A percentile compares a stretch with the other conserved stretches of the same genome.
These are phyloP conservation scores for Blastocystis sp. DNA, from an alignment of 352 stramenopile genomes.

Conservation along the genomic window DNA sequence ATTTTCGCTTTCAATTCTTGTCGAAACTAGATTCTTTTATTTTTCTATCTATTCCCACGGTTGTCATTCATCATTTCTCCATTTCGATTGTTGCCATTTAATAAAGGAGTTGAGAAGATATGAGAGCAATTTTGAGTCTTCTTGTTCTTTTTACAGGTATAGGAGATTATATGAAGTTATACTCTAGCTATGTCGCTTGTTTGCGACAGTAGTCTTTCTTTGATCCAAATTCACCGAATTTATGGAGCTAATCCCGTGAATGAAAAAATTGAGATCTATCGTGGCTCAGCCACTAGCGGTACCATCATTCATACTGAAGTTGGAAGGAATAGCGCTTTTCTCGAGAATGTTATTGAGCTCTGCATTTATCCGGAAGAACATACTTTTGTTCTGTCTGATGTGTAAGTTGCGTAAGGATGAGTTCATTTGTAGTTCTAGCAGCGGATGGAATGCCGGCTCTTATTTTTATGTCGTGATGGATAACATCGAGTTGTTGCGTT, in stretches of 20 bases:
- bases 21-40: not conserved
- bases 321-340: conserved; percentile 48
- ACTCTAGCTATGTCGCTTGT: conserved; percentile 35
- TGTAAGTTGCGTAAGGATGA: not conserved
- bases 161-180: not conserved
- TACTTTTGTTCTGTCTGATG: conserved; percentile 46
- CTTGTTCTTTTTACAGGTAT: conserved; percentile 61
- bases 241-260: conserved; percentile 58
- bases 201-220: not conserved
- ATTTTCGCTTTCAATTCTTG: not conserved
- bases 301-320: conserved; percentile 43
- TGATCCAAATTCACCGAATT: conserved; percentile 33
- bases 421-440: conserved; percentile 29
- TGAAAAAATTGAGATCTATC: conserved; percentile 66
- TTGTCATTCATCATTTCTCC: too few species aligned
- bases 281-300: not conserved
- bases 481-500: conserved; percentile 29
- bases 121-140: conserved; percentile 14
- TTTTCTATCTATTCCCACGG: not conserved
- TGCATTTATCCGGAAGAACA: conserved; percentile 29
- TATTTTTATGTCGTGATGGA: conserved; percentile 65
- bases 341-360: conserved; percentile 26
- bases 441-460: conserved; percentile 32
- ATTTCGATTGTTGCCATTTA: conserved; percentile 16
- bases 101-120: not conserved